Base-by-base conservation (phyloP, 1,284 basidiomycete species). In the Apiotrichum domesticum region DNA sequence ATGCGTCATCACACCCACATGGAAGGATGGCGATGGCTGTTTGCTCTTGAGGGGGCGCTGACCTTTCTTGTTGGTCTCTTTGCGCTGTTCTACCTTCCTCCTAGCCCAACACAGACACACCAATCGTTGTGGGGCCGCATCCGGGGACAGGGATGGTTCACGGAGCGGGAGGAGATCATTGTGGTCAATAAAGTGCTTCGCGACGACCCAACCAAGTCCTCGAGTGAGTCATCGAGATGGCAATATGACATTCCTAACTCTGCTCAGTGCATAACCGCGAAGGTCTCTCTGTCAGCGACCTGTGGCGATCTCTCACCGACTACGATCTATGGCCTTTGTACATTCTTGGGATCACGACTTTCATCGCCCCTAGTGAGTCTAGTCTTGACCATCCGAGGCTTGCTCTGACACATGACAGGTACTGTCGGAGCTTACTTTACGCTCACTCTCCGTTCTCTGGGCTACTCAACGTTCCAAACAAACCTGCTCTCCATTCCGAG, bases 161-260 rank as follows among this genome's bases (percentile, higher is more conserved):
- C 66, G 0, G 78, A 78, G 50, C 63, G 72, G 14, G 78, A 79
- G 46, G 77, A 77, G 49, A 71, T 64, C 6, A 77, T 80, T 62
- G 69, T 79, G 42, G 77, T 79, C 62, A 79, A 78, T 66, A 72
- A 72, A 42, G 73, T 79, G 3, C 63, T 79, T 0, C 68, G 79
- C 4, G 79, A 79, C 57, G 79, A 79, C 51, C 78, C 74, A 1
- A 69, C 69, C 35, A 79, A 79, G 63, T 49, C 50, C 9, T 45
- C 41, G 3, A 59, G 54, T 55, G 35, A 43, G 54, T 50, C 21
- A 4, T 29, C 32, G 7, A 21, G n/a, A 6, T 14, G 10, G 3
- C 13, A 39, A 39, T 13, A 39, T 39, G 13, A 39, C 7, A 7
- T 39, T 39, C 37, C 37, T 39, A 13, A 39, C 37, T 11, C 51